Evolutionary conservation across 1,284 basidiomycete species (phyloP), one percentile per base, ranked within the genome.

Genomic region (Thecaphora thlaspeos): DNA sequence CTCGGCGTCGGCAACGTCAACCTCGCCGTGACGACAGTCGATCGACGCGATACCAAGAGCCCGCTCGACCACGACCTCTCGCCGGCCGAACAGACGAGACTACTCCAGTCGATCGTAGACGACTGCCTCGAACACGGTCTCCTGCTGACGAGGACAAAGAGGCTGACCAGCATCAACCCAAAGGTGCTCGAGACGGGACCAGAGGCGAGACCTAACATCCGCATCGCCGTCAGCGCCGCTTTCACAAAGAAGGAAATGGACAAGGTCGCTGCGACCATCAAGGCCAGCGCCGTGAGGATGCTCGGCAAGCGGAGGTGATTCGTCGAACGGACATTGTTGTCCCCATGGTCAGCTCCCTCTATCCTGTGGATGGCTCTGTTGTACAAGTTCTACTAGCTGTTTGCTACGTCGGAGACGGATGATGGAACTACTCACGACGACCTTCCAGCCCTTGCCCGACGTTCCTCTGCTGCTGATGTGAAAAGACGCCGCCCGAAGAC

Each of bases 221-320:
- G 90, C 53, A 81, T 97, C n/a, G 87, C 87, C 21, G 80, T 94
- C 61, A 87, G 84, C 3, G 84, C 86, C 12, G 90, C 85, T 11
- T 80, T 96, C 65, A 86, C 85, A 24, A 88, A 83, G 82, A 94
- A 93, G 80, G 95, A 98, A 71, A 85, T 87, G 51, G 91, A 95
- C 81, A 92, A 91, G 81, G 89, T 91, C 1, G 86, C 87, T 18
- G 81, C 81, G 26, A 83, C 88, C 23, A 79, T 96, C 55, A 91
- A 88, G 81, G 82, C n/a, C n/a, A n/a, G n/a, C n/a, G n/a, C n/a
- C n/a, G n/a, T n/a, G n/a, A n/a, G n/a, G n/a, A n/a, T n/a, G n/a
- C n/a, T n/a, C n/a, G n/a, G n/a, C n/a, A n/a, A n/a, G n/a, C n/a
- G n/a, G n/a, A n/a, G n/a, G n/a, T n/a, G n/a, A n/a, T n/a, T n/a